Percentiles rank a stretch among this genome's conserved stretches.
These are phyloP conservation scores for Ganoderma leucocontextum DNA, from an alignment of 1,284 basidiomycete genomes.

Conservation along the genomic window DNA sequence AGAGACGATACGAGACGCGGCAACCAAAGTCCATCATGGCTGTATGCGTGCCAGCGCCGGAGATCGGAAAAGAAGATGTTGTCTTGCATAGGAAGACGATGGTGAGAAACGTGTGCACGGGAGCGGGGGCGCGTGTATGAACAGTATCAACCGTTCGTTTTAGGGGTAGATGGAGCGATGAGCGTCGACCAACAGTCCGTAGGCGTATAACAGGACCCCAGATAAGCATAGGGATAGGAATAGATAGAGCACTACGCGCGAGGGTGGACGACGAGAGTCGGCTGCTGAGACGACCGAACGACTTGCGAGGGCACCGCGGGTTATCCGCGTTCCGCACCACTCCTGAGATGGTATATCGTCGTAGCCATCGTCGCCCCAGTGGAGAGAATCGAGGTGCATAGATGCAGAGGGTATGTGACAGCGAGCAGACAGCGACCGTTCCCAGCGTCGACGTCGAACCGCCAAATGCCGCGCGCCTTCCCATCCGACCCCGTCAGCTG, in stretches of 20 bases:
- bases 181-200: not conserved
- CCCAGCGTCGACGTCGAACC: slow-evolving; percentile 1
- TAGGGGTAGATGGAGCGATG: slow-evolving; percentile 11
- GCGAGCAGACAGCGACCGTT: not conserved
- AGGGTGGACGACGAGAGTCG: not conserved
- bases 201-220: slow-evolving; percentile 27
- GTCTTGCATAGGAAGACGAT: not conserved
- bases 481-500: slow-evolving; percentile 14
- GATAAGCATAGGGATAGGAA: slow-evolving; percentile 27
- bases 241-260: slow-evolving; percentile 23
- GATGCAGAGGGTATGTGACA: not conserved
- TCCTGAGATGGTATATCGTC: not conserved
- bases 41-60: slow-evolving; percentile 27
- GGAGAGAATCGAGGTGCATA: not conserved
- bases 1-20: slow-evolving; percentile 21
- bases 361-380: not conserved
- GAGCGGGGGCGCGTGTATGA: not conserved
- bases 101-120: slow-evolving; percentile 1
- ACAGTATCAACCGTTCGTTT: slow-evolving; percentile 26
- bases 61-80: slow-evolving; percentile 4
- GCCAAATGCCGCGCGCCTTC: not conserved
- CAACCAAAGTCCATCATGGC: slow-evolving; percentile 29
- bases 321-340: slow-evolving; percentile 4
- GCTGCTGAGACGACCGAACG: not conserved
- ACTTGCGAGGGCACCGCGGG: slow-evolving; percentile 2